Evolutionary conservation across 2,329 filamentous ascomycete species (phyloP), one percentile per base, ranked within the genome.

Genomic region (Alternaria sp.): DNA sequence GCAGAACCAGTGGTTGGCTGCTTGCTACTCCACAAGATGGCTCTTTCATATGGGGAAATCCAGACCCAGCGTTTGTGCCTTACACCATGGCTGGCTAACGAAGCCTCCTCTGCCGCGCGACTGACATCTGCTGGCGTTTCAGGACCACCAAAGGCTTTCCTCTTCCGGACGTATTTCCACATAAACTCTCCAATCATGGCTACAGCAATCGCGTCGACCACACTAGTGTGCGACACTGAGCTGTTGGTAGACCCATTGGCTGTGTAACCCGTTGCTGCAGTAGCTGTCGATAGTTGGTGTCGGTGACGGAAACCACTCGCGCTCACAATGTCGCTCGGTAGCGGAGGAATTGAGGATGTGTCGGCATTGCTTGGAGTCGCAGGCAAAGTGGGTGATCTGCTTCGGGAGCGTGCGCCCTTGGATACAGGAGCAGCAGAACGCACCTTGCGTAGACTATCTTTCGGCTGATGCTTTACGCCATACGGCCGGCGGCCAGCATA

Each of bases 111-210:
- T 24, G 81, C 83, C 31, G 77, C 71, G 42, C 84, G 82, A 72
- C 82, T 83, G 40, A 85, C 80, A 37, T 82, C 78, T 24, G 72
- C 66, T 36, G 79, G 69, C 11, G 71, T 67, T 42, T 93, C 91
- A 3, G 85, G 80, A 52, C 94, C 87, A 21, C 92, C 92, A 74
- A 99, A 98, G 0, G 94, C 96, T 79, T 93, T 97, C 65, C 94
- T 87, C 75, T 91, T 86, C 51, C 91, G 86, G 33, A 94, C 90
- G 71, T 96, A 95, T 78, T 96, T 96, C 82, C 89, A 93, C 91
- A 96, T 94, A 90, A 92, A 95, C 72, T 98, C 95, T 36, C 95
- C 95, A 29, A 99, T 92, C 95, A 99, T 99, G 0, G 94, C 96
- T 73, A 96, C 93, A 1, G 95, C 93, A 77, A 99, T 98, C 3